Conservation (phyloP, 306 rosid species). For the Quercus suber region DNA sequence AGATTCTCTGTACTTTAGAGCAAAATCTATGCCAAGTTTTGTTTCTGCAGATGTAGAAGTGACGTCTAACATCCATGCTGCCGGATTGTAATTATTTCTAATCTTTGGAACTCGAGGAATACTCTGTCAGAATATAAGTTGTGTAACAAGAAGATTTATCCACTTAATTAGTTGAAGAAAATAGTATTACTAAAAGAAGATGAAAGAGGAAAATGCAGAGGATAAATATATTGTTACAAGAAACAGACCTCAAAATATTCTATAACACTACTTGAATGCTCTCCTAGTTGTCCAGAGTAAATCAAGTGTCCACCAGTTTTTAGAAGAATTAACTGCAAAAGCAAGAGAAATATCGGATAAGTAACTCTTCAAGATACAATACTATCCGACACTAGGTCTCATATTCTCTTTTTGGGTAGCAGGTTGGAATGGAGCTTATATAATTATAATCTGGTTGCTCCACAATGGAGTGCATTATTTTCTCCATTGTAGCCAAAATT, state of each 20-base stretch:
- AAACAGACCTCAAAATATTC: slow-evolving; percentile 59
- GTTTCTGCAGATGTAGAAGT: slow-evolving; percentile 53
- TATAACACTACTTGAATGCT: slow-evolving; percentile 41
- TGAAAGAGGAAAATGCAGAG: background rate
- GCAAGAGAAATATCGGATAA: background rate
- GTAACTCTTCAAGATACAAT: background rate
- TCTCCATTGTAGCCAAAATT: background rate
- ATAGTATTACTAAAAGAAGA: background rate
- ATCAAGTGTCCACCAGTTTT: slow-evolving; percentile 57
- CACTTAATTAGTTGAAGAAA: background rate
- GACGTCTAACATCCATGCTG: slow-evolving; percentile 76
- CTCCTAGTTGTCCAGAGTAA: slow-evolving; percentile 51
- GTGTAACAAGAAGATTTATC: slow-evolving; percentile 11
- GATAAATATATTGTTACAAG: background rate
- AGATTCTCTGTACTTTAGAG: slow-evolving; percentile 48
- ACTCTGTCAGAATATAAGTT: slow-evolving; percentile 30
- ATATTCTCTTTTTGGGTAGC: too few relatives aligned
- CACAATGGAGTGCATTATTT: background rate
- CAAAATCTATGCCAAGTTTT: slow-evolving; percentile 59
- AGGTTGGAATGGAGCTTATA: too few relatives aligned
- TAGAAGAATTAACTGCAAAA: slow-evolving; percentile 49
- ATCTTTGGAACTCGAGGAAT: slow-evolving; percentile 59
- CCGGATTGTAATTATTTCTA: slow-evolving; percentile 61
- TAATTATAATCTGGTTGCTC: too few relatives aligned
- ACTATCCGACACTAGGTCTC: too few relatives aligned